Evolutionary conservation across 768 basidiomycete species (phyloP).

Genomic region (Boletus rubescentipes): DNA sequence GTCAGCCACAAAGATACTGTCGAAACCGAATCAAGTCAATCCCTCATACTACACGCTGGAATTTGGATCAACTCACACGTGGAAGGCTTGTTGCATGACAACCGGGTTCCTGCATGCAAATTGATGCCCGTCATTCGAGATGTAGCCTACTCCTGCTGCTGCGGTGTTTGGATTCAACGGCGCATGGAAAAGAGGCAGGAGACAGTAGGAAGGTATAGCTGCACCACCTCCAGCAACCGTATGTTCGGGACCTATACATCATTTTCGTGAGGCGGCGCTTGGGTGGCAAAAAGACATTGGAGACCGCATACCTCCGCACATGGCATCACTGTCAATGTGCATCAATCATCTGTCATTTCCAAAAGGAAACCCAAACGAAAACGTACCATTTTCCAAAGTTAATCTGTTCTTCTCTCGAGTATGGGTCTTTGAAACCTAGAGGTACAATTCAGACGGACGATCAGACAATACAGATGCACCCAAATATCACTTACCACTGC

Average conservation of each 20-base stretch:
- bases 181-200: slow-evolving; percentile 52
- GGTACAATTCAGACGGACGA: not conserved
- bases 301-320: slow-evolving; percentile 44
- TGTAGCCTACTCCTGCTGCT: slow-evolving; percentile 40
- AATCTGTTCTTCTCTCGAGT: slow-evolving; percentile 54
- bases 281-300: not conserved
- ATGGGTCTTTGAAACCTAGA: slow-evolving; percentile 63
- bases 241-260: slow-evolving; percentile 49
- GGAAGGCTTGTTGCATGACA: slow-evolving; percentile 52
- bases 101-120: slow-evolving; percentile 56
- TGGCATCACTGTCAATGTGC: slow-evolving; percentile 39
- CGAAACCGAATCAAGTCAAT: not conserved
- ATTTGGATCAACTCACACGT: slow-evolving; percentile 45
- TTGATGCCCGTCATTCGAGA: slow-evolving; percentile 56
- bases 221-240: slow-evolving; percentile 35
- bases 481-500: slow-evolving; percentile 42
- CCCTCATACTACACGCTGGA: rapidly evolving
- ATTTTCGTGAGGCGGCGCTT: not conserved
- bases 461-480: not conserved
- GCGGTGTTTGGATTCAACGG: slow-evolving; percentile 30
- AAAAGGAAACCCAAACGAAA: not conserved
- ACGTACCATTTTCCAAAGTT: slow-evolving; percentile 55
- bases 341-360: not conserved
- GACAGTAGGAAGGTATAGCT: slow-evolving; percentile 53
- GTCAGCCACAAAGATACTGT: slow-evolving; percentile 56